Base-by-base conservation (phyloP, 768 basidiomycete species). In the Trametes cingulata region DNA sequence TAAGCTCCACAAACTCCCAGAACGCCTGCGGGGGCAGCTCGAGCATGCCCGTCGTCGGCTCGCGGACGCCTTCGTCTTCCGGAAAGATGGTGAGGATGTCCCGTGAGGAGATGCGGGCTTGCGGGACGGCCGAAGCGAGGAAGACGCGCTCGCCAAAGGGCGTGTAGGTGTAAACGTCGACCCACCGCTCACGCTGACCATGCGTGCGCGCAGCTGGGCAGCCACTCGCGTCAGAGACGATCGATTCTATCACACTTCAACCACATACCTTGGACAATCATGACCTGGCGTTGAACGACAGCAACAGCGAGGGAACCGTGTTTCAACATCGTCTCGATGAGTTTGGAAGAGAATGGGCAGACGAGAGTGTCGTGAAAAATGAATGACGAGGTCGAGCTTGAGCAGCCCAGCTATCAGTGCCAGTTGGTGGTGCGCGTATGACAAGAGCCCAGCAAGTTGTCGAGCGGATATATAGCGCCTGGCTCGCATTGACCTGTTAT, bases 81-180 rank as follows among this genome's bases (percentile, higher is more conserved):
- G 84, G 81, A 59, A 90, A 82, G 61, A 88, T 72, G 63, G 77
- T 75, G 56, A 90, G 82, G 63, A 90, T 73, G 71, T 87, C 85
- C 25, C 78, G 75, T 10, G 81, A 70, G 8, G 79, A 68, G 62
- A 90, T 88, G 71, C 89, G 86, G 2, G 87, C 86, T 59, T 78
- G 76, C 8, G 86, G 85, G 19, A 83, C 79, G 29, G 78, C 71
- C 2, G 83, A 80, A 0, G 82, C 81, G 59, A 90, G 80, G 74
- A 90, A 90, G 53, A 85, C 74, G 58, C 85, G 80, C 54, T 83
- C 81, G 42, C 85, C 86, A 60, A 90, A 87, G 0, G 85, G 86
- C 1, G 77, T 70, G 67, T 81, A 90, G 2, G 84, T 84, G 67
- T 82, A 78, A 15, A 90, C 89, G 61, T 90, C 87, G 49, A 90